Conservation (phyloP, 176 grass and related monocot species). For the Ananas comosus region DNA sequence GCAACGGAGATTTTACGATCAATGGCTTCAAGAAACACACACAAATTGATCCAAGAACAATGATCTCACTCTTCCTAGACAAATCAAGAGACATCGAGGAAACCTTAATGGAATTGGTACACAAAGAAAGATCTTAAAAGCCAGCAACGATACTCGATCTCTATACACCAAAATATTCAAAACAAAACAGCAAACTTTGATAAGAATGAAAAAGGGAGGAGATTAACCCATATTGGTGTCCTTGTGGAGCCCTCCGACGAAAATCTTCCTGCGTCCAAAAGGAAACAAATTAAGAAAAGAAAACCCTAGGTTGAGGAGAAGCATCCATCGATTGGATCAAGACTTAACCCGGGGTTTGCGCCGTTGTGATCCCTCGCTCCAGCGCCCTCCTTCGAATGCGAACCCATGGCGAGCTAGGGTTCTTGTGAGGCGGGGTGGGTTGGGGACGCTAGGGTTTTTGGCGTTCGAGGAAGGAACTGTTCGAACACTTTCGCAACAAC, state of each 20-base stretch:
- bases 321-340: background rate
- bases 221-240: constrained; percentile 48
- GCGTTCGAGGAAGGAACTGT: no score
- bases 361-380: constrained; percentile 38
- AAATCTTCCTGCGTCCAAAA: constrained; percentile 68
- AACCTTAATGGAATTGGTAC: background rate
- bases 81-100: background rate
- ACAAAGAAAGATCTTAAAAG: background rate
- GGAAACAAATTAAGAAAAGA: background rate
- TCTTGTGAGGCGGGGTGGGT: no score
- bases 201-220: background rate
- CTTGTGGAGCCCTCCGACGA: constrained; percentile 75
- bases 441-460: no score
- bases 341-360: constrained; percentile 41
- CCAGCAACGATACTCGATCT: background rate
- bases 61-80: background rate
- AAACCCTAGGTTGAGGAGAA: background rate
- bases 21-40: no score
- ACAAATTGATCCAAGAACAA: background rate
- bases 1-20: no score
- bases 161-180: constrained; percentile 1
- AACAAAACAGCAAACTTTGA: background rate
- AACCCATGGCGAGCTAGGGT: constrained; percentile 3
- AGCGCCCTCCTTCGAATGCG: constrained; percentile 1
- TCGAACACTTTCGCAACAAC: no score